Evolutionary conservation across 305 asterid genomes (phyloP).

Genomic region (Fraxinus greggii): DNA sequence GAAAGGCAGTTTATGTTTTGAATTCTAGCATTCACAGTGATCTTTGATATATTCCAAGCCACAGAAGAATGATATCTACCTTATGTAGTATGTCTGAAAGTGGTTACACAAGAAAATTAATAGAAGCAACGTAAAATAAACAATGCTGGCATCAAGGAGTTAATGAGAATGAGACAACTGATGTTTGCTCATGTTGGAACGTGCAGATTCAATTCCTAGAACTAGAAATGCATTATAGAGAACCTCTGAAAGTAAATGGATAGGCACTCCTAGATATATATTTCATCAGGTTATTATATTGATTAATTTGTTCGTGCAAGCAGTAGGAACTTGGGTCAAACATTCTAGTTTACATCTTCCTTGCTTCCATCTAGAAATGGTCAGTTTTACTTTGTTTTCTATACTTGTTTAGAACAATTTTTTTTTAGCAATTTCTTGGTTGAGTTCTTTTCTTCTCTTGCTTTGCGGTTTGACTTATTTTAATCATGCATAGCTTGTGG

Average conservation of each 20-base stretch:
- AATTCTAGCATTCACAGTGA: not conserved
- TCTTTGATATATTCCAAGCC: not conserved
- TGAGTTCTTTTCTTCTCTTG: not conserved
- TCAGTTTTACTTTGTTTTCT: not conserved
- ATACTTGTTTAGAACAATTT: not conserved
- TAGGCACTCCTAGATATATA: not conserved
- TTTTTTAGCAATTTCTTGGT: constrained; percentile 3
- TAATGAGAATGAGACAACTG: not conserved
- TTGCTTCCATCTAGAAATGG: not conserved
- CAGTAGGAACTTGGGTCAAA: not conserved
- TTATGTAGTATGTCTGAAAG: not conserved
- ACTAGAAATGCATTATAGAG: not conserved
- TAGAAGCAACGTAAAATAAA: not conserved
- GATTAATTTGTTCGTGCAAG: not conserved
- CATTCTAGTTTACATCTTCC: not conserved
- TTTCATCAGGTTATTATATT: not conserved
- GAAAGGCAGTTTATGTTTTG: not conserved
- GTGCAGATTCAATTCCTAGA: not conserved
- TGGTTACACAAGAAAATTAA: not conserved
- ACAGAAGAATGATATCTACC: not conserved
- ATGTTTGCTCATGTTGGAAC: not conserved
- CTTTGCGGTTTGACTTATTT: constrained; percentile 19
- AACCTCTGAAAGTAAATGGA: not conserved
- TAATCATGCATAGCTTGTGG: constrained; percentile 53
- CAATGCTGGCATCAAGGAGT: not conserved